Conservation (phyloP, 2,329 filamentous ascomycete species). For the Arachnomyces sp. region DNA sequence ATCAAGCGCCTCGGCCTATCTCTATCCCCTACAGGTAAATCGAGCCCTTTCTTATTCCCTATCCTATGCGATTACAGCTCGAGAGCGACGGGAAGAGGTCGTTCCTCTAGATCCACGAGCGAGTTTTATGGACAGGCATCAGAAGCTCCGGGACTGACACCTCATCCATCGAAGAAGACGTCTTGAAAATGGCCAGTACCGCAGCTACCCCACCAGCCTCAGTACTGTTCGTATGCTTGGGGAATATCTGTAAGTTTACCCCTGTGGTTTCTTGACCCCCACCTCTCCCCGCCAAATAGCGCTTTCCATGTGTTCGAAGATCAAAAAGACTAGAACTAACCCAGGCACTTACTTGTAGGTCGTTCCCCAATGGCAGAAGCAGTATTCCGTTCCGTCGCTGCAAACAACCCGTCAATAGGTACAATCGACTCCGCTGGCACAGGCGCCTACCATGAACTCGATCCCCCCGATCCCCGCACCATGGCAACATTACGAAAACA, state of each 20-base stretch:
- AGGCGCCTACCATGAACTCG: conserved; percentile 73
- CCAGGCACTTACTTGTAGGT: conserved; percentile 31
- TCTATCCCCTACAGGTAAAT: too few relatives aligned
- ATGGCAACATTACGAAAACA: conserved; percentile 68
- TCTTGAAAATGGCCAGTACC: conserved; percentile 15
- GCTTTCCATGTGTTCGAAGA: not conserved
- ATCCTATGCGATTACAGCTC: too few relatives aligned
- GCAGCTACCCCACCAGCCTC: conserved; percentile 41
- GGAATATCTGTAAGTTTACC: conserved; percentile 70
- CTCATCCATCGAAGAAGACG: too few relatives aligned
- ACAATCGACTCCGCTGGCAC: conserved; percentile 86
- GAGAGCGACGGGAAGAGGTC: too few relatives aligned
- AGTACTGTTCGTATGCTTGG: conserved; percentile 90
- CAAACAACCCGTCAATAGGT: conserved; percentile 52
- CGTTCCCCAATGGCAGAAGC: conserved; percentile 93
- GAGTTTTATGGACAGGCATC: too few relatives aligned
- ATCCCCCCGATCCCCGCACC: conserved; percentile 72
- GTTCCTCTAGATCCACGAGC: too few relatives aligned
- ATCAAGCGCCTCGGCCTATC: too few relatives aligned
- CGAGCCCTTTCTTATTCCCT: too few relatives aligned
- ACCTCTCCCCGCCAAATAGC: conserved; percentile 1
- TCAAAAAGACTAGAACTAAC: conserved; percentile 1
- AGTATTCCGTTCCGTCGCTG: conserved; percentile 68
- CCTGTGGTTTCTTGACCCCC: conserved; percentile 25
- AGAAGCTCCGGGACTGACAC: too few relatives aligned